A percentile compares a stretch with the other conserved stretches of the same genome.
Evolutionary conservation across 1,284 basidiomycete genomes (phyloP).

Genomic region (Pulveroboletus sp.): DNA sequence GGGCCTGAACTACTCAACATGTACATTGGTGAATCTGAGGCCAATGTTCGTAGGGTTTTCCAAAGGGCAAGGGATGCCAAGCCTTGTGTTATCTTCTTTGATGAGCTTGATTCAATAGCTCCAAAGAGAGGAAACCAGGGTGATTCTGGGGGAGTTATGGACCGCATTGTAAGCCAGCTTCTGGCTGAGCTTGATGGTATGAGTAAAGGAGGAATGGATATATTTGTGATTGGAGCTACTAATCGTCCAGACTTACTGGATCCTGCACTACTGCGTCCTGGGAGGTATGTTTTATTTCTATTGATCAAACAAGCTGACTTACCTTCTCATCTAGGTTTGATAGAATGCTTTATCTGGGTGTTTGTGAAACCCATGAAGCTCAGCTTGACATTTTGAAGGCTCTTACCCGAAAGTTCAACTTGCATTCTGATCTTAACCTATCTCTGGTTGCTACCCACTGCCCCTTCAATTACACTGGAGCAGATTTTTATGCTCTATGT

Average conservation of each 20-base stretch:
- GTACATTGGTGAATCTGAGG: constrained; percentile 98
- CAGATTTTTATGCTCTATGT: constrained; percentile 97
- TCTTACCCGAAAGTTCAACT: constrained; percentile 88
- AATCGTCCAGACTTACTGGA: constrained; percentile 96
- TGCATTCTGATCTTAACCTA: constrained; percentile 72
- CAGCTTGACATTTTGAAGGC: constrained; percentile 89
- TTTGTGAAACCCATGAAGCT: constrained; percentile 85
- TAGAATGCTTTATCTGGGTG: constrained; percentile 92
- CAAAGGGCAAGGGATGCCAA: constrained; percentile 86
- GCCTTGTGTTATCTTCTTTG: constrained; percentile 96
- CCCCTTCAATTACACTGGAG: constrained; percentile 93
- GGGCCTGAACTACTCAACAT: constrained; percentile 96
- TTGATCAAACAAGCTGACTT: neutral
- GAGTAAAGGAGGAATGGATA: constrained; percentile 59
- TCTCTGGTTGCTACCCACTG: constrained; percentile 69
- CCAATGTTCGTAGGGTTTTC: constrained; percentile 91
- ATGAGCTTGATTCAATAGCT: constrained; percentile 95
- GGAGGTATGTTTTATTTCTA: constrained; percentile 51
- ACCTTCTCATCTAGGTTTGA: constrained; percentile 70
- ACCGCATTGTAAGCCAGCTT: constrained; percentile 94
- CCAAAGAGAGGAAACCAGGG: constrained; percentile 95
- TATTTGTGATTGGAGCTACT: constrained; percentile 97
- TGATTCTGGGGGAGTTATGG: constrained; percentile 96
- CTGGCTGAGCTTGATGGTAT: constrained; percentile 96
- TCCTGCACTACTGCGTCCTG: constrained; percentile 89